These are phyloP conservation scores for Diaporthe velutina DNA, from an alignment of 2,329 filamentous ascomycete genomes.

Conservation along the genomic window DNA sequence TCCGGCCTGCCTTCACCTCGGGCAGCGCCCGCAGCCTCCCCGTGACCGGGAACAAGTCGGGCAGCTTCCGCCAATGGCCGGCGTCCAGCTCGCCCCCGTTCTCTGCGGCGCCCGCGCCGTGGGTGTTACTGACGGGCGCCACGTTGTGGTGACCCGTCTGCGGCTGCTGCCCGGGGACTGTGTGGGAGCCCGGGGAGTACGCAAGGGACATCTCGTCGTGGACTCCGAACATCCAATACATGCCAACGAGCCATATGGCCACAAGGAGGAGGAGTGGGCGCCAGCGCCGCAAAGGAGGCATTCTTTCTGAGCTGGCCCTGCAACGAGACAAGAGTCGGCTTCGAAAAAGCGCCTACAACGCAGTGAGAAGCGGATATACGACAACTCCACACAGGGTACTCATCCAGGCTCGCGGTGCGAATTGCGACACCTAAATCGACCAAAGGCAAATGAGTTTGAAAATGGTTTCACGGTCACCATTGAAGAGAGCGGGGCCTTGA, in stretches of 20 bases:
- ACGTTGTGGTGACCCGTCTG: slow-evolving; percentile 34
- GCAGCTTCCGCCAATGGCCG: slow-evolving; percentile 49
- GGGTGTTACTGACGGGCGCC: slow-evolving; percentile 24
- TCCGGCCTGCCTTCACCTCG: slow-evolving; percentile 24
- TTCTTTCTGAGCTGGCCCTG: slow-evolving; percentile 7
- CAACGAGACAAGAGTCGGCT: background rate
- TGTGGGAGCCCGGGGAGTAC: slow-evolving; percentile 38
- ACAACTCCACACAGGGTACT: background rate
- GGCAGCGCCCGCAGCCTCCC: slow-evolving; percentile 50
- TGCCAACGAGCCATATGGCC: slow-evolving; percentile 35
- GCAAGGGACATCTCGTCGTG: slow-evolving; percentile 32
- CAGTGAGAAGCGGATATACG: background rate
- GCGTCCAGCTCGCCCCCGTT: slow-evolving; percentile 35
- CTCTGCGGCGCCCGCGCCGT: slow-evolving; percentile 25
- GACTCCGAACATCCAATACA: slow-evolving; percentile 37
- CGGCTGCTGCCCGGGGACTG: slow-evolving; percentile 21
- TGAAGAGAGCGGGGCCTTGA: slow-evolving; percentile 9
- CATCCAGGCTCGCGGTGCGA: slow-evolving; percentile 10
- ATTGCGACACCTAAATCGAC: slow-evolving; percentile 3
- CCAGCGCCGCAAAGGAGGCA: slow-evolving; percentile 39
- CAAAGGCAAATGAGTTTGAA: slow-evolving; percentile 1
- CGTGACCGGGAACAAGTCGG: slow-evolving; percentile 51
- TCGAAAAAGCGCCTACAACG: background rate
- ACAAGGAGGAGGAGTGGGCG: slow-evolving; percentile 38
- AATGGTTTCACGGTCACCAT: slow-evolving; percentile 10